phyloP scores from a whole-genome alignment of 305 asterid species.

The Fraxinus greggii region DNA sequence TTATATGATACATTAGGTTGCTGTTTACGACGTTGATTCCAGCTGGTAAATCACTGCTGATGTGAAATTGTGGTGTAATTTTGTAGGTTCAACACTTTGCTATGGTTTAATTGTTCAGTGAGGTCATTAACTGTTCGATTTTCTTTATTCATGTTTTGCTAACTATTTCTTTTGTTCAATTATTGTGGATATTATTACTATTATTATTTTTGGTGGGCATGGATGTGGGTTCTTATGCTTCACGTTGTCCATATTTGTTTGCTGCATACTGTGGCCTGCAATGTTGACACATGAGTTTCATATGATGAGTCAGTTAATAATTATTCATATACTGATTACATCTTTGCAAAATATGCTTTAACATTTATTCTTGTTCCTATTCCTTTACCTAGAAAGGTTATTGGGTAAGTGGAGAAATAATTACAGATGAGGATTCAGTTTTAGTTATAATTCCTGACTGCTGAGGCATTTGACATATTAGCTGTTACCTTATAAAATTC shows the following conservation, averaged over 20 bases:
- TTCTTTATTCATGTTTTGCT: neutral
- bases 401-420: slow-evolving; percentile 19
- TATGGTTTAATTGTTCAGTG: slow-evolving; percentile 16
- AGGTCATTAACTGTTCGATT: neutral
- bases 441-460: slow-evolving; percentile 12
- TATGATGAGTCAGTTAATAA: slow-evolving; percentile 1
- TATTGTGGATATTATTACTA: neutral
- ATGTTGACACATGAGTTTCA: slow-evolving; percentile 24
- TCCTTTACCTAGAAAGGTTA: neutral
- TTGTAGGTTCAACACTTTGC: slow-evolving; percentile 17
- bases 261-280: slow-evolving; percentile 4
- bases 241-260: neutral
- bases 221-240: neutral
- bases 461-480: slow-evolving; percentile 21
- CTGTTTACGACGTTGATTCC: slow-evolving; percentile 25
- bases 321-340: neutral
- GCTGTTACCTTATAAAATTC: neutral
- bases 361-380: slow-evolving; percentile 4
- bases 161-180: neutral
- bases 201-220: neutral
- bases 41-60: slow-evolving; percentile 27
- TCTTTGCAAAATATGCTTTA: neutral
- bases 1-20: slow-evolving; percentile 25
- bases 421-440: neutral
- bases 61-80: slow-evolving; percentile 23